Percentiles rank a stretch among this genome's conserved stretches.
Conservation (phyloP, 2,329 filamentous ascomycete species). For the Paradendryphiella salina region DNA sequence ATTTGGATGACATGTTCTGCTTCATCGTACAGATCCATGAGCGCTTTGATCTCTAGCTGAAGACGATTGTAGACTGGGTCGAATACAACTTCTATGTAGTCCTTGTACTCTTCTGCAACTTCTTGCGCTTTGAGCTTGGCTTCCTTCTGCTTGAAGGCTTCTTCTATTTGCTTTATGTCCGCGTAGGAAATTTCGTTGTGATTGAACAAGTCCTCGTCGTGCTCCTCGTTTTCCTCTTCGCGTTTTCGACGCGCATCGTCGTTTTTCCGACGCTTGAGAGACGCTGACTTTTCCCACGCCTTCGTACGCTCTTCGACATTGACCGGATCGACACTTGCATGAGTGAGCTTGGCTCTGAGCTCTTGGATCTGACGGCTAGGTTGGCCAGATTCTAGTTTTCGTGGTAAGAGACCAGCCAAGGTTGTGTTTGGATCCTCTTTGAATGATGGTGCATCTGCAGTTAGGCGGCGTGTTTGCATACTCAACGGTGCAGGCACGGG, state of each 20-base stretch:
- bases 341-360: constrained; percentile 22
- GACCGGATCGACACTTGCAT: constrained; percentile 23
- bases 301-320: constrained; percentile 30
- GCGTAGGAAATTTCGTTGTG: constrained; percentile 61
- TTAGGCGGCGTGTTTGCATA: constrained; percentile 23
- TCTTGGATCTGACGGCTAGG: constrained; percentile 28
- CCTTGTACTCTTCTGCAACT: constrained; percentile 56
- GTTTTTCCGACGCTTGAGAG: constrained; percentile 50
- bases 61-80: constrained; percentile 54
- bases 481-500: constrained; percentile 34
- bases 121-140: constrained; percentile 57
- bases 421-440: constrained; percentile 23
- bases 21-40: constrained; percentile 53
- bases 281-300: constrained; percentile 54
- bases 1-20: constrained; percentile 32
- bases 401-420: constrained; percentile 29
- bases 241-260: constrained; percentile 55
- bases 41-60: constrained; percentile 54
- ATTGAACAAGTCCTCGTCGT: constrained; percentile 59
- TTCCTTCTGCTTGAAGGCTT: constrained; percentile 59
- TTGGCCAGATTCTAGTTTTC: constrained; percentile 10
- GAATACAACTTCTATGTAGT: constrained; percentile 56
- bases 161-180: constrained; percentile 59
- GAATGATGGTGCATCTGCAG: constrained; percentile 13
- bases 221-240: constrained; percentile 57